Evolutionary conservation across 192 early-diverging fungal species (phyloP).

Genomic region (Coemansia erecta): DNA sequence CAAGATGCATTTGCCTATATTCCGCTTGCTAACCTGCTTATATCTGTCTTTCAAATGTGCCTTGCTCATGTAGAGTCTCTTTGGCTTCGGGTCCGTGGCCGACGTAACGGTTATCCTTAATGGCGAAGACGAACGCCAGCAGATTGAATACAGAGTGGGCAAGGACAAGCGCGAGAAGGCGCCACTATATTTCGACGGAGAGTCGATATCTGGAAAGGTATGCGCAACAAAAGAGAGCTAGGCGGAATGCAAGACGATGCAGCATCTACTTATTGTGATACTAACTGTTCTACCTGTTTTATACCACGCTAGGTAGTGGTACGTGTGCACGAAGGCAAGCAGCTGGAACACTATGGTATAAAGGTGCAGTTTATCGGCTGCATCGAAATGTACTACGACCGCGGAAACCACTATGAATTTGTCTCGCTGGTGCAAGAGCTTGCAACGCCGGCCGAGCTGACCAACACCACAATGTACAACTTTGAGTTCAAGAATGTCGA

Average conservation of each 20-base stretch:
- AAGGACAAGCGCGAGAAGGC: conserved; percentile 90
- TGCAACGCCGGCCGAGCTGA: conserved; percentile 89
- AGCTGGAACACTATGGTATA: conserved; percentile 96
- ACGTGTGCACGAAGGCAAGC: conserved; percentile 77
- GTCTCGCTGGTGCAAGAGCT: conserved; percentile 90
- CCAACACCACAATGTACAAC: conserved; percentile 73
- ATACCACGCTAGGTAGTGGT: conserved; percentile 29
- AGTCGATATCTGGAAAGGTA: conserved; percentile 92
- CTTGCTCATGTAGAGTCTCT: conserved; percentile 52
- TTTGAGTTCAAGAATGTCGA: conserved; percentile 99
- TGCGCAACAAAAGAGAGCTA: not conserved
- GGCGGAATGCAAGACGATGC: not conserved
- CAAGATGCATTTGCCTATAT: not conserved
- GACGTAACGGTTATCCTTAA: conserved; percentile 85
- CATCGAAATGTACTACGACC: conserved; percentile 95
- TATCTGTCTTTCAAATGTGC: not conserved
- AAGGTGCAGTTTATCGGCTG: conserved; percentile 99
- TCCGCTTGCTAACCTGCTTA: not conserved
- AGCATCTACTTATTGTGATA: no score
- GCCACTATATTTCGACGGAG: conserved; percentile 96
- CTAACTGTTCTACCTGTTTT: no score
- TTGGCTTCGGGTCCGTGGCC: conserved; percentile 78
- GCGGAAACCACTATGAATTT: conserved; percentile 95
- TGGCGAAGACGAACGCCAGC: conserved; percentile 86
- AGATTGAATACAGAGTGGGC: conserved; percentile 90